Percentiles rank a stretch among this genome's conserved stretches.
These are phyloP conservation scores for Amniculicola lignicola DNA, from an alignment of 495 filamentous ascomycete genomes.

Conservation along the genomic window DNA sequence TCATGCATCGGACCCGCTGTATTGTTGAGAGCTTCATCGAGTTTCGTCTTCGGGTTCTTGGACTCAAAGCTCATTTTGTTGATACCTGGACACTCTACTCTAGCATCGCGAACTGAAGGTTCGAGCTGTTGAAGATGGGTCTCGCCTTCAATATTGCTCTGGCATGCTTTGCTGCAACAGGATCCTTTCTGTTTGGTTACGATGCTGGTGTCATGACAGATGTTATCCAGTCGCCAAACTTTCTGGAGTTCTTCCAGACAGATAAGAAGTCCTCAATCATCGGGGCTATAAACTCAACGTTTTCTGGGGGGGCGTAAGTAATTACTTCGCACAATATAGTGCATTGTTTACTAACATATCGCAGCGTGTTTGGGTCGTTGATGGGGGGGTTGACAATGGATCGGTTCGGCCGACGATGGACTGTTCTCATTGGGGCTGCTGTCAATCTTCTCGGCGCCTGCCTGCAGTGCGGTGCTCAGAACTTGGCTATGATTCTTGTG, in stretches of 20 bases:
- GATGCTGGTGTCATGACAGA: conserved; percentile 42
- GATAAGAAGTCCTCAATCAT: conserved; percentile 25
- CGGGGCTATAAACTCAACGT: conserved; percentile 36
- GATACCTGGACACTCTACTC: no score
- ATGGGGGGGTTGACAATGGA: conserved; percentile 55
- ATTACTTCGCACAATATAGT: conserved; percentile 40
- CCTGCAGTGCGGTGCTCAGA: conserved; percentile 41
- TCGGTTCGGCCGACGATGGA: conserved; percentile 46
- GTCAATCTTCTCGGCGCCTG: conserved; percentile 41
- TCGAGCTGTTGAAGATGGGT: no score
- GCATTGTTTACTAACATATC: conserved; percentile 51
- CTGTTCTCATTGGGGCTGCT: conserved; percentile 44
- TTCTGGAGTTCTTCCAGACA: conserved; percentile 39
- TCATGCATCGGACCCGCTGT: no score
- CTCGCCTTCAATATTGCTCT: conserved; percentile 27
- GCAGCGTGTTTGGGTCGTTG: conserved; percentile 49
- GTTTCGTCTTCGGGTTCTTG: no score
- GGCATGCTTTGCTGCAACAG: conserved; percentile 42
- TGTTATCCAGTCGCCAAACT: conserved; percentile 42
- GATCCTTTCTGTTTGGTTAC: conserved; percentile 43
- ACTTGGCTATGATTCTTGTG: conserved; percentile 53
- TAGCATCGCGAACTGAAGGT: no score
- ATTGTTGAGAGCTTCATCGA: no score
- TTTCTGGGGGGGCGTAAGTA: conserved; percentile 40
- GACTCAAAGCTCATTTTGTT: no score